Base-by-base conservation (phyloP, 2,329 filamentous ascomycete species). In the Fusarium sp. region DNA sequence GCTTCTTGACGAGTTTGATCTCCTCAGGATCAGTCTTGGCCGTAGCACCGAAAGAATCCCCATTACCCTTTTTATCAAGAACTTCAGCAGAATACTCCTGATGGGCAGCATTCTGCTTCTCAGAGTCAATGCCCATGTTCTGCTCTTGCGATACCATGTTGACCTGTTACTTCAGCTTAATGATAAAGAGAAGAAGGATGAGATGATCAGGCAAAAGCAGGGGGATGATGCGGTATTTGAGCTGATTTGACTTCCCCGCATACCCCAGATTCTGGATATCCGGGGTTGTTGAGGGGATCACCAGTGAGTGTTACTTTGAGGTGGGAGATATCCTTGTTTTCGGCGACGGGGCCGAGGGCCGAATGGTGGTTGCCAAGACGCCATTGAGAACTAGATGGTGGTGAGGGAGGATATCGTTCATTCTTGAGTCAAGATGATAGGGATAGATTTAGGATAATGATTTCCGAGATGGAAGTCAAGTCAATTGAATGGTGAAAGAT, bases 1-100 rank as follows among this genome's bases (percentile, higher is more conserved):
- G 46, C 27, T 69, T 69, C 37, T 61, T 70, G 10, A 70, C 67
- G 8, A 69, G 36, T 33, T 58, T 63, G 31, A 69, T 69, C 59
- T 69, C 67, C 1, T 63, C 58, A 1, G 71, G 71, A 7, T 72
- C 70, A 3, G 63, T 69, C 54, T 72, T 72, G 6, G 49, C 48
- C 3, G 41, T 27, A 17, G 64, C 70, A 21, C 70, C 71, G n/a
- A 62, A 74, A 25, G 70, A 66, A 39, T 73, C 71, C 3, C 51
- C 61, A 53, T 70, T 58, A 1, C 46, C 51, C 43, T 53, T 68
- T 35, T 70, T 69, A 6, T 69, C 67, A 11, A 69, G 58, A 21
- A 69, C 43, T 3, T 69, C 67, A 25, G 66, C 42, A 1, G 67
- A 70, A 11, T 53, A 69, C 23, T 69, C 67, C 11, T 71, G 45